A percentile compares a stretch with the other conserved stretches of the same genome.
These are phyloP conservation scores for Oryza longistaminata DNA, from an alignment of 176 grass and related monocot genomes.

Conservation along the genomic window DNA sequence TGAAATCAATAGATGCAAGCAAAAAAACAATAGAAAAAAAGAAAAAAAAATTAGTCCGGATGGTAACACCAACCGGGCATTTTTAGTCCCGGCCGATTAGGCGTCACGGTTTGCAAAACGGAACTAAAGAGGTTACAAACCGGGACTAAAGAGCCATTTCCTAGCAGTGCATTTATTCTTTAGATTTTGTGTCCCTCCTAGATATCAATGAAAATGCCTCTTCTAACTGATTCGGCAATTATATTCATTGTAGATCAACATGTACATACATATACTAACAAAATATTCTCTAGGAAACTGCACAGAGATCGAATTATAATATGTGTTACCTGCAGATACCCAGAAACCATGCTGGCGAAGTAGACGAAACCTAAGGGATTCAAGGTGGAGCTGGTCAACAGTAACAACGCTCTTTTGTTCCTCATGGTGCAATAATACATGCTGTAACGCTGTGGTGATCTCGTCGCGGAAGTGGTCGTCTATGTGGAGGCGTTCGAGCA, in stretches of 20 bases:
- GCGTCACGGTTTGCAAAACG: too few relatives aligned
- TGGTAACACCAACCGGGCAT: too few relatives aligned
- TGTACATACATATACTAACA: neutral
- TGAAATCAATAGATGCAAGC: too few relatives aligned
- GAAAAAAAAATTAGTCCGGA: too few relatives aligned
- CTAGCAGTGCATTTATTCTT: too few relatives aligned
- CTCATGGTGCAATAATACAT: neutral
- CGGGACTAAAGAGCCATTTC: too few relatives aligned
- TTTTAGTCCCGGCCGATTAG: too few relatives aligned
- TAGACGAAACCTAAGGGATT: neutral
- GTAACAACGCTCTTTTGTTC: too few relatives aligned
- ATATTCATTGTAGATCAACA: neutral
- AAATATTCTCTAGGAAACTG: neutral
- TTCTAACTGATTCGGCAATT: neutral
- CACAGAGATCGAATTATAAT: neutral
- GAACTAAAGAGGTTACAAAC: too few relatives aligned
- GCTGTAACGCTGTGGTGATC: neutral
- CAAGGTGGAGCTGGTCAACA: neutral
- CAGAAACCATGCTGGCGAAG: neutral
- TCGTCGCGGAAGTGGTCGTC: constrained; percentile 6
- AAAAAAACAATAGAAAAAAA: too few relatives aligned
- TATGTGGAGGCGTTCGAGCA: neutral
- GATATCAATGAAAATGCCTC: too few relatives aligned
- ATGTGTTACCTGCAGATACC: neutral
- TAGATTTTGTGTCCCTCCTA: too few relatives aligned